Base-by-base conservation (phyloP, 805 yeast genomes). In the Candida schatavii region DNA sequence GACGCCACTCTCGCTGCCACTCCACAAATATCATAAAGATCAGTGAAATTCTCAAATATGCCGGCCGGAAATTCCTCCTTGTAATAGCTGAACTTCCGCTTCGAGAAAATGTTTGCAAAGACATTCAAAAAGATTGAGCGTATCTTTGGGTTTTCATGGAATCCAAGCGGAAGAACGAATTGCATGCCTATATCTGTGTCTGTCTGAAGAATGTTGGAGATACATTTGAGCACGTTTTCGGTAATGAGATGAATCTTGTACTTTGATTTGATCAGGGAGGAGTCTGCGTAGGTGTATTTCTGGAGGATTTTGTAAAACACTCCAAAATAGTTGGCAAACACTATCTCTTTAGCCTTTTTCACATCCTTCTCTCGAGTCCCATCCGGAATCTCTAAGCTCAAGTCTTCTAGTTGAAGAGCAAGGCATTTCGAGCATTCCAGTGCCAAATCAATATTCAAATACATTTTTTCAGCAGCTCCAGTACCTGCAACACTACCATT, bases 141-240 rank as follows among this genome's bases (percentile, higher is more conserved):
- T 22, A 87, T 81, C 40, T 80, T 74, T 11, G 66, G 60, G 55
- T 85, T 84, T 18, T 75, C 74, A 51, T 87, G 87, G 52, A 81
- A 86, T 0, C 95, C 93, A 56, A 88, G 73, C 0, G 93, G 89
- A 13, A 88, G 59, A 2, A 90, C 88, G 57, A 78, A 79, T 40
- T 79, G 80, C 51, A 88, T 65, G 5, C 96, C 95, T 19, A 85
- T 81, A 41, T 83, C 88, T 5, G 83, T 80, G 52, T 88, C 88
- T 3, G 87, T 74, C 50, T 78, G 81, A 35, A 88, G 68, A 40
- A 88, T 59, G 48, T 85, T 85, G 2, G 89, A 80, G 38, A 88
- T 67, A 17, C 86, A 80, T 18, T 69, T 64, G 41, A 87, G 77
- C 9, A 83, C 78, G 58, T 81, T 79, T 15, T 83, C 86, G 15